Evolutionary conservation across 164 flowering plant species (phyloP).

Genomic region (Berberis thunbergii): DNA sequence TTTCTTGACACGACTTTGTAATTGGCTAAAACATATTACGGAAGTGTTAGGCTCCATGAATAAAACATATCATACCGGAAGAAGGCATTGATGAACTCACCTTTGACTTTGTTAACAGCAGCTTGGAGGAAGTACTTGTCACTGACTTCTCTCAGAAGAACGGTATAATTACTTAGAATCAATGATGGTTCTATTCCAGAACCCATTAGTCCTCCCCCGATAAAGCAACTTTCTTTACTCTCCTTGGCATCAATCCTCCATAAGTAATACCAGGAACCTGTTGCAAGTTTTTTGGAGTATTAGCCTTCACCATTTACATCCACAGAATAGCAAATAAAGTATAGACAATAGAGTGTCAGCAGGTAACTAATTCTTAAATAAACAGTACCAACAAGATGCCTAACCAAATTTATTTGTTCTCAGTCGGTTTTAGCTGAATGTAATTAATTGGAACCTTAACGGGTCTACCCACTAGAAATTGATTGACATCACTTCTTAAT

Average conservation of each 20-base stretch:
- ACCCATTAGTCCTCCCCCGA: constrained; percentile 98
- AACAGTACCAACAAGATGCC: not conserved
- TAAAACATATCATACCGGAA: not conserved
- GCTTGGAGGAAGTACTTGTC: constrained; percentile 59
- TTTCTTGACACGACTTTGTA: constrained; percentile 83
- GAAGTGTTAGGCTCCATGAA: not conserved
- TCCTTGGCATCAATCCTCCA: constrained; percentile 66
- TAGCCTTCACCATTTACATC: too few species aligned
- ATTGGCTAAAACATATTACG: constrained; percentile 44
- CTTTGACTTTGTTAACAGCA: constrained; percentile 69
- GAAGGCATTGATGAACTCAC: constrained; percentile 24
- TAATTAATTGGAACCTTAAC: too few species aligned
- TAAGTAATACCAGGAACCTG: constrained; percentile 92
- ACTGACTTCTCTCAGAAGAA: constrained; percentile 83
- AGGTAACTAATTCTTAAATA: too few species aligned
- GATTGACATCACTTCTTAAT: too few species aligned
- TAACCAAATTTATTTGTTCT: not conserved
- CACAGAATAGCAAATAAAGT: too few species aligned
- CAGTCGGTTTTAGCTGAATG: not conserved
- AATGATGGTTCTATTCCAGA: constrained; percentile 93
- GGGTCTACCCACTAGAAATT: too few species aligned
- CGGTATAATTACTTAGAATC: constrained; percentile 60
- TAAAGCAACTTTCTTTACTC: constrained; percentile 66
- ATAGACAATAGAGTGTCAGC: too few species aligned
- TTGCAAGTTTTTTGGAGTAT: not conserved